Conservation (phyloP, 1,284 basidiomycete genomes). For the Rhodotorula sp. region DNA sequence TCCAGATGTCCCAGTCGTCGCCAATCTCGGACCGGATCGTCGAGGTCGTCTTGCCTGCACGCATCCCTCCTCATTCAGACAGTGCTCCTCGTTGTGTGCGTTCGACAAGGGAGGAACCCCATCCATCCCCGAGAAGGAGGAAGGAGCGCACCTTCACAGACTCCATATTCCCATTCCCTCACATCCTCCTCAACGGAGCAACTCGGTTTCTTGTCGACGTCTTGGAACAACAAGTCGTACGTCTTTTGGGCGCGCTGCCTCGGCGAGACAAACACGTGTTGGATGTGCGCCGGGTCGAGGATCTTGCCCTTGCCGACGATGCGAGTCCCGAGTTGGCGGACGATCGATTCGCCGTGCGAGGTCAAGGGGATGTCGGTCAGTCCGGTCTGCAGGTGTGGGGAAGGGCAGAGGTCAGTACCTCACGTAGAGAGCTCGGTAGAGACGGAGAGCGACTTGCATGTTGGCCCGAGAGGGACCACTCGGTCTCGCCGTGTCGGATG, state of each 20-base stretch:
- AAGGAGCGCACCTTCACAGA: slow-evolving; percentile 73
- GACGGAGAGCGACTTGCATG: slow-evolving; percentile 1
- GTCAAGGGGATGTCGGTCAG: slow-evolving; percentile 84
- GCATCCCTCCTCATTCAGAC: too few relatives aligned
- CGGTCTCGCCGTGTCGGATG: slow-evolving; percentile 82
- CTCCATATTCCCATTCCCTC: slow-evolving; percentile 84
- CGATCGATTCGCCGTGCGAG: slow-evolving; percentile 69
- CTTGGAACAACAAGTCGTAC: slow-evolving; percentile 73
- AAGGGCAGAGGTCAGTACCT: too few relatives aligned
- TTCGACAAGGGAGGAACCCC: slow-evolving; percentile 35
- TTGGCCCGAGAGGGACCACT: slow-evolving; percentile 81
- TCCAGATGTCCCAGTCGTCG: slow-evolving; percentile 45
- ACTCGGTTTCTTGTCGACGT: slow-evolving; percentile 48
- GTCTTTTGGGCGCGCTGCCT: slow-evolving; percentile 78
- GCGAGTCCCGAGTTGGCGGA: slow-evolving; percentile 63
- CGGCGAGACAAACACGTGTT: slow-evolving; percentile 76
- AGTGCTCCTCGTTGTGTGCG: too few relatives aligned
- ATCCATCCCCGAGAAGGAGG: slow-evolving; percentile 2
- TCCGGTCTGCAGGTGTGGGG: slow-evolving; percentile 65
- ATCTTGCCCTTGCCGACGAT: slow-evolving; percentile 74
- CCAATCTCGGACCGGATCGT: slow-evolving; percentile 30
- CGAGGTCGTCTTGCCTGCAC: slow-evolving; percentile 24
- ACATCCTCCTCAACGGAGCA: slow-evolving; percentile 64
- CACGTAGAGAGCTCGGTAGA: too few relatives aligned
- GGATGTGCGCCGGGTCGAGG: slow-evolving; percentile 76